Percentiles rank a stretch among this genome's conserved stretches.
Evolutionary conservation across 1,284 basidiomycete species (phyloP).

Genomic region (Malassezia furfur): DNA sequence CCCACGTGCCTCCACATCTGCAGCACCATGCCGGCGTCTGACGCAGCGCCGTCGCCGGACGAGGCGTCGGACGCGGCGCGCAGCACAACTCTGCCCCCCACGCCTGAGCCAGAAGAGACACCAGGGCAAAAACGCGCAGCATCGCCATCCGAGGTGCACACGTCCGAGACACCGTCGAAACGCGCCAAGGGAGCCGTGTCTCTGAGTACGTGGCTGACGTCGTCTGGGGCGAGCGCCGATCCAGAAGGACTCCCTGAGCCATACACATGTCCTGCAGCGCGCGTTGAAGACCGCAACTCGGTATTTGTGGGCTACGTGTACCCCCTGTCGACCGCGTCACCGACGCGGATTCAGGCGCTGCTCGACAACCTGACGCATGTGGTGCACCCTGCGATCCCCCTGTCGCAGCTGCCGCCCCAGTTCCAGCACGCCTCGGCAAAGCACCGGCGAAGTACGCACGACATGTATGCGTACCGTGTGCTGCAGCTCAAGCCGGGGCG

Average conservation of each 20-base stretch:
- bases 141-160: no score
- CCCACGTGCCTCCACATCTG: constrained; percentile 1
- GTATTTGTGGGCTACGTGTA: constrained; percentile 45
- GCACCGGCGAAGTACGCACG: constrained; percentile 33
- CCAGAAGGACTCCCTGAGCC: constrained; percentile 27
- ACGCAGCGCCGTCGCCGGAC: no score
- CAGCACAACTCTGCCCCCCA: no score
- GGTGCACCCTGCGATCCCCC: constrained; percentile 37
- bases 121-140: no score
- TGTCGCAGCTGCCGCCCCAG: constrained; percentile 27
- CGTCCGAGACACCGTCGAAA: no score
- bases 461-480: constrained; percentile 42
- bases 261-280: constrained; percentile 24
- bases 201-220: constrained; percentile 9
- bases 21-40: background rate
- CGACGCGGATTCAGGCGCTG: constrained; percentile 22
- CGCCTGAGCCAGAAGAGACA: no score
- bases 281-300: constrained; percentile 38
- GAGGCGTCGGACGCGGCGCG: no score
- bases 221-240: constrained; percentile 16
- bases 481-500: constrained; percentile 37
- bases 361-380: constrained; percentile 34
- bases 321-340: constrained; percentile 23
- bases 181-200: background rate
- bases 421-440: constrained; percentile 27